Percentiles rank a stretch among this genome's conserved stretches.
Conservation (phyloP, 768 basidiomycete species). For the Austroboletus festivus region DNA sequence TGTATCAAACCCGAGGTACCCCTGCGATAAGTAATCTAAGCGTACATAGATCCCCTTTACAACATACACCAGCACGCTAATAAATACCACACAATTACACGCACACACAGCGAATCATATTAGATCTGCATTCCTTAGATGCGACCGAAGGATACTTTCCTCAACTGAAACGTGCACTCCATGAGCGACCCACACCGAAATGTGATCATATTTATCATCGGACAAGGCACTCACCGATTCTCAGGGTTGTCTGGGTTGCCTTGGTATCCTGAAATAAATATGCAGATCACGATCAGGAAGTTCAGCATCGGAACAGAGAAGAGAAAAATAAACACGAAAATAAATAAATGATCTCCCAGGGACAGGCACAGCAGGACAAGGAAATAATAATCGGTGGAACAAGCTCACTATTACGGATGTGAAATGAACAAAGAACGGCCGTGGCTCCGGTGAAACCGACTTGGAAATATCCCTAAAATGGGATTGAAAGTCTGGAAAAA, state of each 20-base stretch:
- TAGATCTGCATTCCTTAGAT: conserved; percentile 67
- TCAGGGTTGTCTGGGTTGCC: conserved; percentile 68
- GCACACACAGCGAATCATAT: conserved; percentile 43
- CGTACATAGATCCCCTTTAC: conserved; percentile 1
- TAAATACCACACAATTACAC: neutral
- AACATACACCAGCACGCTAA: neutral
- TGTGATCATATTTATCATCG: neutral
- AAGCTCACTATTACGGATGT: conserved; percentile 73
- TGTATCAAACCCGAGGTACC: no score
- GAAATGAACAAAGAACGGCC: conserved; percentile 69
- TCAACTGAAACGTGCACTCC: conserved; percentile 43
- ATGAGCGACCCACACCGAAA: conserved; percentile 4
- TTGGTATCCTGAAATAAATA: conserved; percentile 56
- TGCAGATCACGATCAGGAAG: conserved; percentile 3
- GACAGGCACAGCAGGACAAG: conserved; percentile 6
- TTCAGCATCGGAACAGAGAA: neutral
- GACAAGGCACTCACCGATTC: conserved; percentile 50
- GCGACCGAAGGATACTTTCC: conserved; percentile 69
- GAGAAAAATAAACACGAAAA: neutral
- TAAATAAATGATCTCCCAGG: neutral
- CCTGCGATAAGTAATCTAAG: no score
- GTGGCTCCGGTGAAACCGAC: conserved; percentile 56
- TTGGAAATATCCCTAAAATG: conserved; percentile 76
- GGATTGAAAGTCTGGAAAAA: conserved; percentile 63
- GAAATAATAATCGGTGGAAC: neutral